phyloP scores from a whole-genome alignment of 495 filamentous ascomycete genomes.

The Talaromyces nanjingensis region DNA sequence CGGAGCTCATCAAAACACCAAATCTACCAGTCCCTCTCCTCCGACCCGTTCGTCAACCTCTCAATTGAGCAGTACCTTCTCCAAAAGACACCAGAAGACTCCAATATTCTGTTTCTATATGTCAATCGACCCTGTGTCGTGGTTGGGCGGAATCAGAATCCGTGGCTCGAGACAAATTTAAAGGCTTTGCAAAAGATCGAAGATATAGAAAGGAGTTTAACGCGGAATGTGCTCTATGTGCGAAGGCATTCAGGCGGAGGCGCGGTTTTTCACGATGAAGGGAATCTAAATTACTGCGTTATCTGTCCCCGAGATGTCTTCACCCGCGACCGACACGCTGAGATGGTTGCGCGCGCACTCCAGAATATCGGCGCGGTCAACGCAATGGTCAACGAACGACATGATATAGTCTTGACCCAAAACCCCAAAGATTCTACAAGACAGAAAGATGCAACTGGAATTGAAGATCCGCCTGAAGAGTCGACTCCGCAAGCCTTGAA shows the following conservation, averaged over 20 bases:
- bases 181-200: constrained; percentile 37
- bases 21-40: constrained; percentile 69
- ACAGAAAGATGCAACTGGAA: not conserved
- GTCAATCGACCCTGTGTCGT: constrained; percentile 78
- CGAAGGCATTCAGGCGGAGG: constrained; percentile 83
- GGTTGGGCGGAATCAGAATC: constrained; percentile 94
- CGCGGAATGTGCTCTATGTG: constrained; percentile 53
- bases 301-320: constrained; percentile 71
- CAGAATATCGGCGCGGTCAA: constrained; percentile 34
- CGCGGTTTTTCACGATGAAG: constrained; percentile 85
- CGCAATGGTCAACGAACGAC: constrained; percentile 75
- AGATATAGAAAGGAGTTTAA: constrained; percentile 4
- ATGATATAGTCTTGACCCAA: constrained; percentile 73
- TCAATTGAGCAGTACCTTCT: constrained; percentile 92
- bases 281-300: constrained; percentile 90
- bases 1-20: constrained; percentile 47
- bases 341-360: constrained; percentile 82
- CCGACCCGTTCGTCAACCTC: constrained; percentile 84
- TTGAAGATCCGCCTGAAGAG: constrained; percentile 12
- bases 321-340: constrained; percentile 77
- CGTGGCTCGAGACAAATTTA: constrained; percentile 86
- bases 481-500: constrained; percentile 52
- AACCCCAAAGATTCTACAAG: constrained; percentile 18
- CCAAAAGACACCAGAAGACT: constrained; percentile 58
- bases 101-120: constrained; percentile 79